These are phyloP conservation scores for Erythrophleum ivorense DNA, from an alignment of 331 rosid species.

Conservation along the genomic window DNA sequence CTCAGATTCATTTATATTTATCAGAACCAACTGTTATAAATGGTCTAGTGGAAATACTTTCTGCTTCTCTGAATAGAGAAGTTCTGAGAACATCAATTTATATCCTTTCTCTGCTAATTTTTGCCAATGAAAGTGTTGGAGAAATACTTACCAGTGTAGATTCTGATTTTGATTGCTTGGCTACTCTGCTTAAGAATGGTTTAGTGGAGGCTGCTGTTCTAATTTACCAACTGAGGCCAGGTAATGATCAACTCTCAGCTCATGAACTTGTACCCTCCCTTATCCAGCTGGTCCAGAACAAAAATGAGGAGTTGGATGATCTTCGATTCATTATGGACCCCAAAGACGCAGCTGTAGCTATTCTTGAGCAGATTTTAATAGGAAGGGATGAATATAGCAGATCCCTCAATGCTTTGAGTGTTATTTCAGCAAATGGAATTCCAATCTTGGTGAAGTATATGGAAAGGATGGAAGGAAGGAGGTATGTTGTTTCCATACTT, in stretches of 20 bases:
- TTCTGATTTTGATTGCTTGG: constrained; percentile 88
- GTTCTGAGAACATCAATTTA: constrained; percentile 74
- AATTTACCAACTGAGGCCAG: constrained; percentile 78
- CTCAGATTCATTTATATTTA: constrained; percentile 69
- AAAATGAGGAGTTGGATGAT: constrained; percentile 60
- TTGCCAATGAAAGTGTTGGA: constrained; percentile 68
- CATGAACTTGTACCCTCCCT: constrained; percentile 81
- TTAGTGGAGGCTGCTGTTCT: constrained; percentile 83
- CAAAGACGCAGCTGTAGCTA: constrained; percentile 70
- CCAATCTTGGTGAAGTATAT: constrained; percentile 68
- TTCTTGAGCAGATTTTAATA: constrained; percentile 73
- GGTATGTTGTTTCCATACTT: constrained; percentile 72
- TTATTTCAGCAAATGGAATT: constrained; percentile 77
- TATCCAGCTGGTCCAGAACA: constrained; percentile 57
- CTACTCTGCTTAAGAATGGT: constrained; percentile 81
- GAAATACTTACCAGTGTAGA: constrained; percentile 78
- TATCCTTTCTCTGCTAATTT: constrained; percentile 76
- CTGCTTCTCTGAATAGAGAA: constrained; percentile 72
- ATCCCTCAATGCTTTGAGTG: constrained; percentile 67
- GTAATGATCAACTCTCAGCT: constrained; percentile 63
- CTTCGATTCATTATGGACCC: constrained; percentile 75
- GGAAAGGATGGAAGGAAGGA: constrained; percentile 66
- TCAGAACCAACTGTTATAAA: constrained; percentile 73
- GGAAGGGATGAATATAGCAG: constrained; percentile 84
- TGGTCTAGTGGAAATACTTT: constrained; percentile 82